Evolutionary conservation across 208 protist genomes (phyloP), one percentile per base, ranked within the genome.

Genomic region (Strigomonas galati): DNA sequence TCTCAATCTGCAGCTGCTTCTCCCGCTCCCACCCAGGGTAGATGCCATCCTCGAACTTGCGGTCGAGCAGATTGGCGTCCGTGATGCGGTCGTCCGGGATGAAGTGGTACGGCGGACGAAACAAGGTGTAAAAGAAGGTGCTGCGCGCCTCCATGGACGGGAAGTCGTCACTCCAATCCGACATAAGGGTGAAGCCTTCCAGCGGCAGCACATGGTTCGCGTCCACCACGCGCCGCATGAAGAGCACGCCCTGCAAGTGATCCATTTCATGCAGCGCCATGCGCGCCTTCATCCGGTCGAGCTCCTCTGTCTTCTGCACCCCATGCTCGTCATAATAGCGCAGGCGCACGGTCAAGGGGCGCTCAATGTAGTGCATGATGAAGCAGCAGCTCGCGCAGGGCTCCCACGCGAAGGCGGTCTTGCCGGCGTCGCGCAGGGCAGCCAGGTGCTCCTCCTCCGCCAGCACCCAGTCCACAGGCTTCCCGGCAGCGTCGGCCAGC

Each of bases 291-390:
- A 96, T 92, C 52, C 78, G 74, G 32, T 82, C 76, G 21, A 94
- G 74, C 43, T 26, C 58, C 55, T 76, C 73, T 40, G 80, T 73
- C 63, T 87, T 68, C 23, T 62, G 57, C 54, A 61, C 44, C 0
- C 91, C 91, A 0, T 72, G 58, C 62, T 63, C 78, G 43, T 85
- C 71, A 28, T 87, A 53, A 21, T 80, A 83, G 7, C 72, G 72
- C 23, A 92, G 1, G 2, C 75, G 84, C 48, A 91, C 79, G 3
- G 81, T 92, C 2, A 71, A 54, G 14, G 91, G 91, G 3, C 91
- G 81, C 65, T 96, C 91, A 63, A 96, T 96, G 72, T 93, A 96
- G 65, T 96, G 91, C 75, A 96, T 78, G 21, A 94, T 62, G 63
- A 92, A 94, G 56, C 84, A 82, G 74, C 88, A 94, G 62, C 86